Evolutionary conservation across 495 filamentous ascomycete genomes (phyloP).

Genomic region (Astrothelium subdiscretum): DNA sequence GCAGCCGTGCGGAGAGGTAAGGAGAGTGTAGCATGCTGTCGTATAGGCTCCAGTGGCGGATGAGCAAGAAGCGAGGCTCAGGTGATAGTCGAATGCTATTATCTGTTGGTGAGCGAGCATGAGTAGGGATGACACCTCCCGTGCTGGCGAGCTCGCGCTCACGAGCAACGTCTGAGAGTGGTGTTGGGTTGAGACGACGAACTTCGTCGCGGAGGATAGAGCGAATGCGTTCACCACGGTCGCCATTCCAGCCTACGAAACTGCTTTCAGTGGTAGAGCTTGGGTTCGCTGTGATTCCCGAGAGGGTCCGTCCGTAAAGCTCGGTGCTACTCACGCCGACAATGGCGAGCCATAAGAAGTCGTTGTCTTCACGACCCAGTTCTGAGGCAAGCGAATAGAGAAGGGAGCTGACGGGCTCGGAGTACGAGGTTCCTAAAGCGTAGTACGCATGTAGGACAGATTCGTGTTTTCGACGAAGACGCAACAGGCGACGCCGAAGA

Average conservation of each 20-base stretch:
- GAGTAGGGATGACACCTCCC: conserved; percentile 72
- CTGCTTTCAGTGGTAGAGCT: conserved; percentile 32
- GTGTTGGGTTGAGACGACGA: conserved; percentile 79
- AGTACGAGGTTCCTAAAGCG: conserved; percentile 74
- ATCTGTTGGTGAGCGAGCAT: conserved; percentile 78
- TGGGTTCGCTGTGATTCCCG: conserved; percentile 60
- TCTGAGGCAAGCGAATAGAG: conserved; percentile 92
- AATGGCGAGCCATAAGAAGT: conserved; percentile 87
- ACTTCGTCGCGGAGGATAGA: conserved; percentile 87
- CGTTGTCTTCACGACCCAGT: conserved; percentile 90
- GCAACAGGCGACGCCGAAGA: conserved; percentile 60
- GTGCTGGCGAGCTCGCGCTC: conserved; percentile 42
- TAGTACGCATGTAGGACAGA: conserved; percentile 66
- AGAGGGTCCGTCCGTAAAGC: conserved; percentile 74
- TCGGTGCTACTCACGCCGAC: conserved; percentile 87
- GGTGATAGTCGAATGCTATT: conserved; percentile 86
- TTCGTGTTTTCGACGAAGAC: conserved; percentile 66
- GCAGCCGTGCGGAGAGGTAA: conserved; percentile 82
- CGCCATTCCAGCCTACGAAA: conserved; percentile 67
- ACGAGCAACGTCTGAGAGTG: conserved; percentile 44
- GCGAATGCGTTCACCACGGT: conserved; percentile 72
- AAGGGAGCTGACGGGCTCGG: conserved; percentile 86
- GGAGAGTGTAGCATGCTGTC: conserved; percentile 98
- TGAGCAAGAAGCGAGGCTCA: conserved; percentile 85
- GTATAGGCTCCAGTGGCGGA: conserved; percentile 93